Base-by-base conservation (phyloP, 2,329 filamentous ascomycete species). In the Fusarium lyarnte region DNA sequence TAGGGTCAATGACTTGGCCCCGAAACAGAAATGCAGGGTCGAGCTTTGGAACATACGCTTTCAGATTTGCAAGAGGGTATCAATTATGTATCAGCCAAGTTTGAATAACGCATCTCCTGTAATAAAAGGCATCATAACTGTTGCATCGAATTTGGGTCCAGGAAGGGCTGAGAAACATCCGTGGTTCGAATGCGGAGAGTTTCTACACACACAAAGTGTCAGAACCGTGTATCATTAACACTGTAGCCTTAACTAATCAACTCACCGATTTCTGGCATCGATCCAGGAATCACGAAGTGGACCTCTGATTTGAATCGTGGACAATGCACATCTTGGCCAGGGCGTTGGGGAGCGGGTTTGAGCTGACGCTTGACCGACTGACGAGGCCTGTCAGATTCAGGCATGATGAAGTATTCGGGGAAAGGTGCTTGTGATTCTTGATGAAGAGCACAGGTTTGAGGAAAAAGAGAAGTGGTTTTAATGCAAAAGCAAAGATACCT, bases 101-200 rank as follows among this genome's bases (percentile, higher is more conserved):
- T 38, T 17, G 49, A 33, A 42, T 23, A 43, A 17, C 39, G 38
- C n/a, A 29, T 39, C 23, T 42, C 13, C 11, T 39, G 54, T 46
- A 19, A 29, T 21, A 38, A 29, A 31, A 35, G 33, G 25, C 12
- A 63, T 76, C 38, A 76, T n/a, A 55, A 21, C 51, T 47, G 61
- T 55, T 68, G 70, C 62, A 77, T 68, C 36, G 69, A 70, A 25
- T 74, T 69, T 14, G 79, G 79, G 42, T 83, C 78, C 12, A 83
- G 71, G 45, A 83, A 82, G 8, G 81, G 81, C 60, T 83, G 81
- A 13, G 79, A 64, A 23, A 78, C 74, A 14, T 75, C 72, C 11
- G 72, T 60, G 21, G 76, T 78, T 54, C 80, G 77, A 65, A 82
- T 76, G 31, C 63, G 74, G 10, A 78, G 35, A 41, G 69, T 60